phyloP scores from a whole-genome alignment of 805 yeast species.

The Vanderwaltozyma polyspora region DNA sequence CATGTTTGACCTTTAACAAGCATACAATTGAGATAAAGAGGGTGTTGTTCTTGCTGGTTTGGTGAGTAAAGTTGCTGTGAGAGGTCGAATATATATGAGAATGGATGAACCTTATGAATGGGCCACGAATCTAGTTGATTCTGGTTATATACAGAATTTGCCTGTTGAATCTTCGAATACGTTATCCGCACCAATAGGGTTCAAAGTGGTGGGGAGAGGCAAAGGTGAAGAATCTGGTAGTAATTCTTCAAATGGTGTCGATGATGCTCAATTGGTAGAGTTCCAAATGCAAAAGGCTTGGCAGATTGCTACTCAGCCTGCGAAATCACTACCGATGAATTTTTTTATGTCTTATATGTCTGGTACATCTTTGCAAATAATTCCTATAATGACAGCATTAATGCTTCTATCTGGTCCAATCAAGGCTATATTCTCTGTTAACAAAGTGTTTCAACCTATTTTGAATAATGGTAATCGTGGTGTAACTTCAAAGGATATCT shows the following conservation, averaged over 20 bases:
- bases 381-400: constrained; percentile 81
- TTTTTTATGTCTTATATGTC: constrained; percentile 85
- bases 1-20: too few species aligned
- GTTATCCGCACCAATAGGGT: constrained; percentile 20
- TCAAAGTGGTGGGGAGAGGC: too few species aligned
- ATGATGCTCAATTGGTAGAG: too few species aligned
- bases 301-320: constrained; percentile 76
- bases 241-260: too few species aligned
- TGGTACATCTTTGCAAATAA: constrained; percentile 79
- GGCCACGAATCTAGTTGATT: constrained; percentile 8
- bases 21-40: too few species aligned
- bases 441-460: constrained; percentile 41
- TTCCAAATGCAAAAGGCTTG: constrained; percentile 56
- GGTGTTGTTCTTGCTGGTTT: too few species aligned
- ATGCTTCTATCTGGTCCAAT: constrained; percentile 74
- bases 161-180: constrained; percentile 7
- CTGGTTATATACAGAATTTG: constrained; percentile 6
- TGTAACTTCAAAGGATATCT: constrained; percentile 12
- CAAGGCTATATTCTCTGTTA: constrained; percentile 53
- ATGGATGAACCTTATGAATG: constrained; percentile 8
- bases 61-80: too few species aligned
- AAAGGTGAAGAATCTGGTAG: too few species aligned
- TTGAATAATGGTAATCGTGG: constrained; percentile 22
- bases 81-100: too few species aligned
- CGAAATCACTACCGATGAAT: constrained; percentile 83